Evolutionary conservation across 176 grass and related monocot genomes (phyloP), one percentile per base, ranked within the genome.

Genomic region (Luzula sylvatica): DNA sequence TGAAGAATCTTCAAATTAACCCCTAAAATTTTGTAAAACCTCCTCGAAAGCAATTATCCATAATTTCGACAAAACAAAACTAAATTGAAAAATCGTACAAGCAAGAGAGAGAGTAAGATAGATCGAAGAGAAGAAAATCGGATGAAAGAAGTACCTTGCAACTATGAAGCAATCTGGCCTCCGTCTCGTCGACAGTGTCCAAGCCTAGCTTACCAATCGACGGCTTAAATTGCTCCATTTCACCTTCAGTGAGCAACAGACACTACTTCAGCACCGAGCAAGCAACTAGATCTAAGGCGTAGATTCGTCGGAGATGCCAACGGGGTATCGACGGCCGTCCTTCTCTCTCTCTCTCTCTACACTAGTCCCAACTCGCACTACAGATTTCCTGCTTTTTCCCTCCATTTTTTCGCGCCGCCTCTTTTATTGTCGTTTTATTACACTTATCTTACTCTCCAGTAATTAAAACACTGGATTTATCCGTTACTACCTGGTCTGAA

Each of bases 371-470:
- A 42, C 38, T 61, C n/a, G 38, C 2, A 22, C 30, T 41, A 15
- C 14, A 20, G 30, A 9, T 35, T 35, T 35, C 30, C 30, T 35
- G 30, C 30, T 35, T 35, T 63, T 48, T 63, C 42, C 42, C 58
- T 63, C 57, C 57, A n/a, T 61, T 61, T 61, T 44, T 63, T 44
- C 58, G 58, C 58, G 58, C 58, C 58, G 58, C 58, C 42, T 3
- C 58, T 26, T 32, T 63, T 47, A 32, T 41, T 26, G 26, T 60
- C 42, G n/a, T 16, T 48, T 44, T 13, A 43, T 62, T 29, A n/a
- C 15, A 2, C 11, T 35, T 35, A 4, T 29, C 13, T 9, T 26
- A 27, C 7, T 20, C 23, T 62, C 42, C 58, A 0, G 43, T 47
- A 44, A 0, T 3, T 17, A 8, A 5, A 2, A 62, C n/a, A 62